Percentiles rank a stretch among this genome's conserved stretches.
These are phyloP conservation scores for Bromus sterilis DNA, from an alignment of 176 grass and related monocot genomes.

Conservation along the genomic window DNA sequence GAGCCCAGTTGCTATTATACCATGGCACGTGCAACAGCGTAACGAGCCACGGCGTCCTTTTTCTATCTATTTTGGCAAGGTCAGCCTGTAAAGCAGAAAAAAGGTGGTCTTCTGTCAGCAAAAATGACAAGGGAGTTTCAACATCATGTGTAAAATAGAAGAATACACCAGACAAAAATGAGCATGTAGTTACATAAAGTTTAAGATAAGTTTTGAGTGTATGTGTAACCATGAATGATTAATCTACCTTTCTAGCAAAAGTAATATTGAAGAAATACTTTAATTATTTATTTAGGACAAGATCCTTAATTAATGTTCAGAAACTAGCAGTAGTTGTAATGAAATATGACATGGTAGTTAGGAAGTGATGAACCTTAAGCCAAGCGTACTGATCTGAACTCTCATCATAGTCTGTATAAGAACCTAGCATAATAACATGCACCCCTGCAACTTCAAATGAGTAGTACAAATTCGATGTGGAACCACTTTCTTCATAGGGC, in stretches of 20 bases:
- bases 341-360: not conserved
- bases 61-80: slow-evolving; percentile 71
- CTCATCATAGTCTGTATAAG: slow-evolving; percentile 95
- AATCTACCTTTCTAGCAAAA: not conserved
- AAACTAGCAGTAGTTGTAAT: slow-evolving; percentile 8
- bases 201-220: not conserved
- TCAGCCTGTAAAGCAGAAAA: slow-evolving; percentile 51
- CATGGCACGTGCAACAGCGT: slow-evolving; percentile 74
- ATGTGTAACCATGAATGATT: not conserved
- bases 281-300: not conserved
- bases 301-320: not conserved
- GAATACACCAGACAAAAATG: not conserved
- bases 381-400: slow-evolving; percentile 88
- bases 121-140: not conserved
- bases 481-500: slow-evolving; percentile 86
- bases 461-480: slow-evolving; percentile 84
- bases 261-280: not conserved
- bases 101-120: not conserved
- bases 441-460: slow-evolving; percentile 71
- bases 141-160: not conserved
- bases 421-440: slow-evolving; percentile 91
- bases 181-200: not conserved
- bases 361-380: slow-evolving; percentile 59
- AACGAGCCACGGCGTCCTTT: slow-evolving; percentile 74
- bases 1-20: slow-evolving; percentile 97